Conservation (phyloP, 352 stramenopile genomes). For the Thraustochytrium sp. region DNA sequence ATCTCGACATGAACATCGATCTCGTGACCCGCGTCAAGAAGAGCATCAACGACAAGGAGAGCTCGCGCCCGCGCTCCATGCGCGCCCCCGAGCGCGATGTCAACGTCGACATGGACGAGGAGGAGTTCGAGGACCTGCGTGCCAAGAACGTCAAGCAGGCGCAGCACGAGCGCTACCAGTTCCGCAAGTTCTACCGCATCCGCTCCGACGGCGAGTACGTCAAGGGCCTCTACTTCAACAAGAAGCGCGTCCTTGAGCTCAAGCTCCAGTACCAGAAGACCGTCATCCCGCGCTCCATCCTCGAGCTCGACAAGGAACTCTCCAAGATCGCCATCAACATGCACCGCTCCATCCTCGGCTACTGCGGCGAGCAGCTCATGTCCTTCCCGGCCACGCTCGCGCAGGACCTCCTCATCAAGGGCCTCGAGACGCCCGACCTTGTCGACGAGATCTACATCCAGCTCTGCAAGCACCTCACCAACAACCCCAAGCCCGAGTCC, state of each 20-base stretch:
- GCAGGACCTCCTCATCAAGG: conserved; percentile 84
- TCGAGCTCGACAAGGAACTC: conserved; percentile 56
- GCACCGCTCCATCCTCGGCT: conserved; percentile 82
- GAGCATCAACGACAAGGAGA: conserved; percentile 37
- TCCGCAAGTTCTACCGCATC: conserved; percentile 56
- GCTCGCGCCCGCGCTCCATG: neutral
- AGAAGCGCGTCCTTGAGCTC: conserved; percentile 55
- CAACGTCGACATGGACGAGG: conserved; percentile 32
- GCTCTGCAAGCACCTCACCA: conserved; percentile 84
- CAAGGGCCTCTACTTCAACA: conserved; percentile 55
- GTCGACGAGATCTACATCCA: conserved; percentile 86
- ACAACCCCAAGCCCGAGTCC: conserved; percentile 81
- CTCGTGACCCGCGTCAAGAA: conserved; percentile 31
- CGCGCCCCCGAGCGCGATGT: neutral
- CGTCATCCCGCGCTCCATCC: conserved; percentile 55
- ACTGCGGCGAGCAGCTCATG: conserved; percentile 87
- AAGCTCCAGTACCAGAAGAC: conserved; percentile 58
- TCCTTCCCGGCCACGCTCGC: conserved; percentile 85
- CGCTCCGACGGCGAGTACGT: conserved; percentile 56
- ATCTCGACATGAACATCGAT: conserved; percentile 41
- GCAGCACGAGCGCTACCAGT: conserved; percentile 47
- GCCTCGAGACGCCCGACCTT: conserved; percentile 67
- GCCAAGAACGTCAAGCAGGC: conserved; percentile 42
- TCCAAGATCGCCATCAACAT: conserved; percentile 64
- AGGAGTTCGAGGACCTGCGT: conserved; percentile 28